Conservation (phyloP, 1,139 yeast genomes). For the Yarrowia galli region DNA sequence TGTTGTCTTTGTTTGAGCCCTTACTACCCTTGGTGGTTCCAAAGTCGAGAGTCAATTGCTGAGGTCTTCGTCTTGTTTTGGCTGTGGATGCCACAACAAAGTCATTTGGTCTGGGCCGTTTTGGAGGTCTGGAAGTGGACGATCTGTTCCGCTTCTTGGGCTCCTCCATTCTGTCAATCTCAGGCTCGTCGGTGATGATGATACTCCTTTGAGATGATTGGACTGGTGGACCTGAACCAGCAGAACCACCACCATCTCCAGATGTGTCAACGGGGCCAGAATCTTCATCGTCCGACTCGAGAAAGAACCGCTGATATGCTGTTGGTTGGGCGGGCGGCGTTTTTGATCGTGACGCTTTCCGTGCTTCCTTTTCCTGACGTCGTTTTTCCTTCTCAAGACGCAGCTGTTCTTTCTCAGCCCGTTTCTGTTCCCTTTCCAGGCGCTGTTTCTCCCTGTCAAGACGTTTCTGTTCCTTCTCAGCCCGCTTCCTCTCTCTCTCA, state of each 20-base stretch:
- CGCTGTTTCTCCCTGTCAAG: background rate
- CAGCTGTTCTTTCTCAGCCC: slow-evolving; percentile 9
- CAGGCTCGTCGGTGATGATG: background rate
- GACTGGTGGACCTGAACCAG: background rate
- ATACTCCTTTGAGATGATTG: background rate
- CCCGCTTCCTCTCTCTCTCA: slow-evolving; percentile 3
- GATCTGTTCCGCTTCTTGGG: background rate
- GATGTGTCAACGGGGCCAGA: background rate
- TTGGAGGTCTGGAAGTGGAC: background rate
- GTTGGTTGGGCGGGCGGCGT: slow-evolving; percentile 7
- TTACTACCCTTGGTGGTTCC: background rate
- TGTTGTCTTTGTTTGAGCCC: background rate
- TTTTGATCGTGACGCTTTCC: background rate
- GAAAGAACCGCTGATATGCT: slow-evolving; percentile 11
- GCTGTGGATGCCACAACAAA: slow-evolving; percentile 10
- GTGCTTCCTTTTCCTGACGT: background rate
- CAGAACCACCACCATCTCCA: background rate
- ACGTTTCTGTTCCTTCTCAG: background rate
- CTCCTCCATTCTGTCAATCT: slow-evolving; percentile 31
- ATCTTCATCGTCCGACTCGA: slow-evolving; percentile 31
- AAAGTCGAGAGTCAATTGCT: slow-evolving; percentile 11
- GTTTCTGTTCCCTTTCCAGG: slow-evolving; percentile 9
- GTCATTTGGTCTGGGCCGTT: slow-evolving; percentile 1
- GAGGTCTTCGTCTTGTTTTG: slow-evolving; percentile 13
- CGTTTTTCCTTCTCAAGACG: slow-evolving; percentile 8